phyloP scores from a whole-genome alignment of 2,329 filamentous ascomycete genomes.

The Nemania sp. region DNA sequence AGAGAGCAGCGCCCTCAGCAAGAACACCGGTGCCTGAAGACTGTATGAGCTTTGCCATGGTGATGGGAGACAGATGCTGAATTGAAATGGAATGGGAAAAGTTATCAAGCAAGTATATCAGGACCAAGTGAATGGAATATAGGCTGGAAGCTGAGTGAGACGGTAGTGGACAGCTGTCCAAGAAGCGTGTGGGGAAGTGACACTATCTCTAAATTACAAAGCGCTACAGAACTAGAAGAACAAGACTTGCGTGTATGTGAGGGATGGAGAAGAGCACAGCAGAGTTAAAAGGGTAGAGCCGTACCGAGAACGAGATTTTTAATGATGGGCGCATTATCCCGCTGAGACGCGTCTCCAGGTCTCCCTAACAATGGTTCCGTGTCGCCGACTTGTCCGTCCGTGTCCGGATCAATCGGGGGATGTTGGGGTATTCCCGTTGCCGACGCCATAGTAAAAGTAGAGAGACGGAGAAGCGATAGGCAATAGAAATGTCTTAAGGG shows the following conservation, averaged over 20 bases:
- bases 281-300: slow-evolving; percentile 39
- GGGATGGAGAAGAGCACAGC: slow-evolving; percentile 10
- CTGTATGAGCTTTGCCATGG: slow-evolving; percentile 51
- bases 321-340: slow-evolving; percentile 70
- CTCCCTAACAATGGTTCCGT: slow-evolving; percentile 78
- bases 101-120: slow-evolving; percentile 9
- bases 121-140: background rate
- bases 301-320: slow-evolving; percentile 81
- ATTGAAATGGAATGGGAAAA: slow-evolving; percentile 13
- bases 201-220: slow-evolving; percentile 32
- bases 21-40: slow-evolving; percentile 80
- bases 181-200: slow-evolving; percentile 25
- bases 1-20: slow-evolving; percentile 81
- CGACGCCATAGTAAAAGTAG: slow-evolving; percentile 68
- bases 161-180: slow-evolving; percentile 22
- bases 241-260: slow-evolving; percentile 16
- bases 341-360: slow-evolving; percentile 79
- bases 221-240: slow-evolving; percentile 14
- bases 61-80: slow-evolving; percentile 8
- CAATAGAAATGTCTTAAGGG: background rate
- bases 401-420: slow-evolving; percentile 53
- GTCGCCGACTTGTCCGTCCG: slow-evolving; percentile 58
- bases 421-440: slow-evolving; percentile 73
- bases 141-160: slow-evolving; percentile 4
- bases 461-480: slow-evolving; percentile 35